These are phyloP conservation scores for Tephrocybe sp. DNA, from an alignment of 768 basidiomycete species.

Conservation along the genomic window DNA sequence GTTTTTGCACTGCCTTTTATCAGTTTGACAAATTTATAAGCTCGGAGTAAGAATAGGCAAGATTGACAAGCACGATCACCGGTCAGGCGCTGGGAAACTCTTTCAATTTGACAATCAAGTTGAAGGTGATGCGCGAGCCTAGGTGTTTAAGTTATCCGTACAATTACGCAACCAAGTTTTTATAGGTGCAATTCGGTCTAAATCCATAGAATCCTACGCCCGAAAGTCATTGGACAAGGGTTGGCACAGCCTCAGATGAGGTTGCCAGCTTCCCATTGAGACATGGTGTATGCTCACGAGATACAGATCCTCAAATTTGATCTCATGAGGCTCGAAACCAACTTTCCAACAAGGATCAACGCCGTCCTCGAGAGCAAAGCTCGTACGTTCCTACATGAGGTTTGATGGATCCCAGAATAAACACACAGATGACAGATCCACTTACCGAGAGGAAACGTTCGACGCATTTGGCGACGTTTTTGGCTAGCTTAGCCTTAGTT, in stretches of 20 bases:
- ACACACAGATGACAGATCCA: constrained; percentile 6
- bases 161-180: too few species aligned
- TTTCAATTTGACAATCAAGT: too few species aligned
- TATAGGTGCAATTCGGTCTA: too few species aligned
- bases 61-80: too few species aligned
- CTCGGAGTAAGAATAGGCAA: too few species aligned
- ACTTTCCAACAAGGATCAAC: constrained; percentile 61
- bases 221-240: constrained; percentile 16
- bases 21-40: too few species aligned
- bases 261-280: constrained; percentile 81
- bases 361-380: constrained; percentile 59
- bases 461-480: constrained; percentile 77
- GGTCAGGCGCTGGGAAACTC: too few species aligned
- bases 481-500: constrained; percentile 72
- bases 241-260: constrained; percentile 60
- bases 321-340: constrained; percentile 43
- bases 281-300: constrained; percentile 82
- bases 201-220: too few species aligned
- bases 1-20: too few species aligned
- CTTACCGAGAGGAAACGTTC: constrained; percentile 63
- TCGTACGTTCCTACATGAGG: constrained; percentile 42
- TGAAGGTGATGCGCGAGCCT: too few species aligned
- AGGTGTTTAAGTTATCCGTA: too few species aligned
- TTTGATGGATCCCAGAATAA: constrained; percentile 6
- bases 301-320: constrained; percentile 64